Evolutionary conservation across 1,284 basidiomycete genomes (phyloP), one percentile per base, ranked within the genome.

Genomic region (Leccinum subspadiceum): DNA sequence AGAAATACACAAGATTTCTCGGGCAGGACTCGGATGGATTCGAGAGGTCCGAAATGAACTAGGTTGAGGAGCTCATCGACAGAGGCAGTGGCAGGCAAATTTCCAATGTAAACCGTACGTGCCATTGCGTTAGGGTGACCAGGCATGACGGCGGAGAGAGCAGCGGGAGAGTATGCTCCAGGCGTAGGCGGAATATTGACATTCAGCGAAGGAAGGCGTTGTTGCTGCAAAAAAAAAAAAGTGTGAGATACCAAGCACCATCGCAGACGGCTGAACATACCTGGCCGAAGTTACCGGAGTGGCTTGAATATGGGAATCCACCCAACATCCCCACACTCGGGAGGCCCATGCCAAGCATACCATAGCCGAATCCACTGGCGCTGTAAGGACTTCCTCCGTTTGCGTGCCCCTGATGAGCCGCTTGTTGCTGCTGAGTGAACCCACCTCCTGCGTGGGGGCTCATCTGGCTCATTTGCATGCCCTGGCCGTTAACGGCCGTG

Each of bases 1-100:
- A 99, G 86, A 82, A 99, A 99, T 58, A 97, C 96, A 73, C 96
- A 98, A 12, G 90, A 94, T 77, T 98, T 98, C 75, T 98, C 96
- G 46, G 95, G 94, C n/a, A 98, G 84, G 41, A 99, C 90, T 56
- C 94, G 92, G 70, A 98, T 92, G 56, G 87, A 92, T 75, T 98
- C 96, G 65, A 99, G 90, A 0, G 96, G 96, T 5, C 96, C 97
- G 73, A 98, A 98, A 70, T 97, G 94, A 65, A 99, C 96, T 63
- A 98, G 89, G 75, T 95, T 98, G 70, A 98, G 89, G 26, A 99
- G 86, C 75, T 99, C 96, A 73, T 98, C 96, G 60, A 98, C 95
- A 5, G 94, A 96, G 0, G 96, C 96, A 22, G 94, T 94, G n/a
- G 92, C 82, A 13, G 96, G 96, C 48, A 99, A 84, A 76, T 97